Evolutionary conservation across 345 rosid genomes (phyloP).

Genomic region (Passiflora organensis): DNA sequence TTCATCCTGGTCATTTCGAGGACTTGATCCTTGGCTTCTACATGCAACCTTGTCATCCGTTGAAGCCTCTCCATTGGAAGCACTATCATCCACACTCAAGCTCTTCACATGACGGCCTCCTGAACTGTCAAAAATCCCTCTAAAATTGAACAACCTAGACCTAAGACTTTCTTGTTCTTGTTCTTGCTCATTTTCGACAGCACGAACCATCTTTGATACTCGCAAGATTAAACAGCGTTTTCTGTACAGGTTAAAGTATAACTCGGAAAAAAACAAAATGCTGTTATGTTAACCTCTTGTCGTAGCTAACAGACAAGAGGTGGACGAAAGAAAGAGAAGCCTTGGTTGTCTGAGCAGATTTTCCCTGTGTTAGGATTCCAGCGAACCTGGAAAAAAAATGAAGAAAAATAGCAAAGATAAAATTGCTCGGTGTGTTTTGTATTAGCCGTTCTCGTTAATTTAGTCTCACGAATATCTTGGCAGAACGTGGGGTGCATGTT

Average conservation of each 20-base stretch:
- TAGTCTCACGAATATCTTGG: background rate
- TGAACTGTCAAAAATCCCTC: conserved; percentile 39
- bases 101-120: conserved; percentile 41
- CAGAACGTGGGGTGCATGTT: conserved; percentile 60
- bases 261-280: background rate
- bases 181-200: conserved; percentile 57
- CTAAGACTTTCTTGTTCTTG: conserved; percentile 35
- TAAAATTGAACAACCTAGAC: conserved; percentile 60
- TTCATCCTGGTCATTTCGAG: conserved; percentile 12
- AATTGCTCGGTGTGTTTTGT: conserved; percentile 11
- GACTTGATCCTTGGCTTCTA: conserved; percentile 23
- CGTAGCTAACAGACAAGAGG: background rate
- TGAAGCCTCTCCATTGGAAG: conserved; percentile 24
- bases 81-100: conserved; percentile 35
- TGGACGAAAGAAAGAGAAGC: background rate
- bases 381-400: conserved; percentile 6
- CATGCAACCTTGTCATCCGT: conserved; percentile 17
- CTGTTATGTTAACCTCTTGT: background rate
- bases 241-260: background rate
- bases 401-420: conserved; percentile 6
- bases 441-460: background rate
- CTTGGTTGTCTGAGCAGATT: background rate
- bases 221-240: background rate
- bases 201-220: conserved; percentile 40
- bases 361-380: background rate